Conservation (phyloP, 768 basidiomycete genomes). For the Termitomyces heimii region DNA sequence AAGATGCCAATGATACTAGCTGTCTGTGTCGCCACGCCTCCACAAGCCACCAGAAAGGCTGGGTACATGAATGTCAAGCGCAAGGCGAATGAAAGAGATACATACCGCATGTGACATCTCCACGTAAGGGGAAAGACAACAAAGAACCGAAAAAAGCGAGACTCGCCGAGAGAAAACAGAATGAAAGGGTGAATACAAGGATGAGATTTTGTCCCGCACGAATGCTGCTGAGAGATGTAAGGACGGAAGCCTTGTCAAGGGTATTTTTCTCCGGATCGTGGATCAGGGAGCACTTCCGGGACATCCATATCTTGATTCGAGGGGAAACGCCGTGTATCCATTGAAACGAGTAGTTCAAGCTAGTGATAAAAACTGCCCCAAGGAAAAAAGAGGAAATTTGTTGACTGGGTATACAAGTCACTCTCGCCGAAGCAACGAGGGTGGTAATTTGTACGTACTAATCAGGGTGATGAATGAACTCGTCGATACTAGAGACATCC, state of each 20-base stretch:
- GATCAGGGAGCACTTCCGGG: neutral
- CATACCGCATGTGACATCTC: conserved; percentile 6
- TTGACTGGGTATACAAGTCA: conserved; percentile 3
- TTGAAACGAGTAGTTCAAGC: conserved; percentile 9
- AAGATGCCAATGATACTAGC: conserved; percentile 8
- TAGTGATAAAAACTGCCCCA: conserved; percentile 13
- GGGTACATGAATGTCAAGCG: neutral
- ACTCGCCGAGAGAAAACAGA: conserved; percentile 12
- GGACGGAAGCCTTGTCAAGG: conserved; percentile 5
- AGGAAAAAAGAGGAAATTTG: conserved; percentile 13
- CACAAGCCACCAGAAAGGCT: conserved; percentile 14
- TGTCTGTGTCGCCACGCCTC: conserved; percentile 13
- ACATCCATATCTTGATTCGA: conserved; percentile 1
- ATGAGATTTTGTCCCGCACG: neutral
- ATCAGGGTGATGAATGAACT: conserved; percentile 11
- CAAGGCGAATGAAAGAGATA: neutral
- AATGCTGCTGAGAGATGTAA: neutral
- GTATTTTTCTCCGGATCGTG: conserved; percentile 5
- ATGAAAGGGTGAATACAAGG: conserved; percentile 10
- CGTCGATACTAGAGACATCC: conserved; percentile 1
- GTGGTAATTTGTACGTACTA: neutral
- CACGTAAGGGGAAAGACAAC: conserved; percentile 4
- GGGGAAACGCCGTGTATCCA: conserved; percentile 7
- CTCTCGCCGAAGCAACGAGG: neutral
- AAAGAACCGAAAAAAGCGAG: conserved; percentile 12